Base-by-base conservation (phyloP, 2,329 filamentous ascomycete genomes). In the Stemphylium vesicarium region DNA sequence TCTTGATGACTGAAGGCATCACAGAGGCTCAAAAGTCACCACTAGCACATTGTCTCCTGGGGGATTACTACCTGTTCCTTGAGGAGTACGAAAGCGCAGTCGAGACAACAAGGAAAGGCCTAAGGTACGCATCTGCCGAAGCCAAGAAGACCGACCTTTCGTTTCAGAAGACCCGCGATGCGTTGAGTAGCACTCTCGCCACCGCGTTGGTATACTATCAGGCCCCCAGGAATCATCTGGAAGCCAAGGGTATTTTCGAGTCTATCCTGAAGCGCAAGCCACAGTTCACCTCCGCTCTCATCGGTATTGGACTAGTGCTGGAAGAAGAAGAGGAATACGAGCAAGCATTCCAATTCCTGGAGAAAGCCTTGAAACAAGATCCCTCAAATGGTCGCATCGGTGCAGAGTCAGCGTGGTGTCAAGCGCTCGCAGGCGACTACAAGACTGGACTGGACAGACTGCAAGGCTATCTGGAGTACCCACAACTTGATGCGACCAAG, bases 141-240 rank as follows among this genome's bases (percentile, higher is more conserved):
- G 82, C 84, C 0, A 80, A 78, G 36, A 88, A 86, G 68, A 90
- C 87, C 6, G 91, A 92, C 0, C 71, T 96, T 38, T 73, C 78
- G 1, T 87, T 96, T 45, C 79, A 81, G 41, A 65, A 55, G 63
- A 5, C 81, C 82, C 44, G 63, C n/a, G 91, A 96, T 74, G 85
- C 90, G 1, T 82, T 95, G 50, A 90, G 87, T 53, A 84, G 91
- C 38, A 88, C 86, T 37, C 85, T 99, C 7, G 95, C 86, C 9
- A 97, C 92, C n/a, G 88, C 93, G 0, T 77, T 98, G 16, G 91
- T 99, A 2, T 90, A 92, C 65, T 91, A 96, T 64, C 93, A 98
- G 71, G 89, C 92, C 0, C 95, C 95, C 0, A 87, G 91, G 57
- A 88, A 98, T 69, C 95, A 99, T 65, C 83, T 87, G 15, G 94